Conservation (phyloP, 192 early-diverging fungal genomes). For the Anaeromyces robustus region DNA sequence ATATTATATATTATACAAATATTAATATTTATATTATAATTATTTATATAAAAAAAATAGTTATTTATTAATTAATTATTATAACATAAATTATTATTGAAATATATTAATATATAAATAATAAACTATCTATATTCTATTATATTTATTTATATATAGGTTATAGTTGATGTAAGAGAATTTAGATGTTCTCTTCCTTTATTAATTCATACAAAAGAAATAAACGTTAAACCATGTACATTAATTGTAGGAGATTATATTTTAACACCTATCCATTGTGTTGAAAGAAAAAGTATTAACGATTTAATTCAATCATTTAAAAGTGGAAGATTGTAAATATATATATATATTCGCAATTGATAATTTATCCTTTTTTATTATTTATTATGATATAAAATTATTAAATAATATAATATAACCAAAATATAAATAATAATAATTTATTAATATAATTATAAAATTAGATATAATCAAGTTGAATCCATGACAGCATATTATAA, state of each 20-base stretch:
- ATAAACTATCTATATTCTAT: too few relatives aligned
- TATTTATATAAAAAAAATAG: too few relatives aligned
- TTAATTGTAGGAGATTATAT: constrained; percentile 90
- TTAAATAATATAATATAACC: too few relatives aligned
- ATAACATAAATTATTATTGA: too few relatives aligned
- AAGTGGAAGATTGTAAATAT: neutral
- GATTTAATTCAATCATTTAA: constrained; percentile 75
- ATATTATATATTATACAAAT: too few relatives aligned
- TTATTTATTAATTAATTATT: too few relatives aligned
- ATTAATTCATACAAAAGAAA: constrained; percentile 59
- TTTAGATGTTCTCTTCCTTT: constrained; percentile 82
- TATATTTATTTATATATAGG: neutral
- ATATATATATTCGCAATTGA: too few relatives aligned
- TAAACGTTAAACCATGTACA: constrained; percentile 65
- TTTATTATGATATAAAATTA: too few relatives aligned
- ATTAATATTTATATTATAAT: too few relatives aligned
- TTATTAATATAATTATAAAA: constrained; percentile 31
- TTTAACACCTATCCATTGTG: constrained; percentile 63
- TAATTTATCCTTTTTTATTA: too few relatives aligned
- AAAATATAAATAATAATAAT: too few relatives aligned
- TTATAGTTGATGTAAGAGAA: constrained; percentile 85
- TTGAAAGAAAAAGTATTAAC: constrained; percentile 82
- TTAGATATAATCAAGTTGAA: constrained; percentile 75
- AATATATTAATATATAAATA: too few relatives aligned
- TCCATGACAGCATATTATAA: constrained; percentile 73